Conservation (phyloP, 2,329 filamentous ascomycete genomes). For the Neurospora sp. region DNA sequence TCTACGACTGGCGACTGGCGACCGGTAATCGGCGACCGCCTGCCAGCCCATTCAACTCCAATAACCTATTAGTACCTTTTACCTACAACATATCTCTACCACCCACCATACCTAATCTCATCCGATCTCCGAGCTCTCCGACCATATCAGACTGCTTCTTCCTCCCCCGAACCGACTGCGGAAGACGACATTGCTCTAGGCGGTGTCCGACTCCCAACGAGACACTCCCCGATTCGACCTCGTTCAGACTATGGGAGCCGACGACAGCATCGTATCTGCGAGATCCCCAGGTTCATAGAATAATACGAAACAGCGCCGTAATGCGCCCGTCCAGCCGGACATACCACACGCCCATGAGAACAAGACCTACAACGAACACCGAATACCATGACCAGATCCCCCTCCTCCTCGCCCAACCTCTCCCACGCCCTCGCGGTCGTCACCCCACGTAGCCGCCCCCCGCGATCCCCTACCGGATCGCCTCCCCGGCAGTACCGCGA, state of each 20-base stretch:
- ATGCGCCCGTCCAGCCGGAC: not conserved
- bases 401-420: conserved; percentile 24
- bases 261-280: not conserved
- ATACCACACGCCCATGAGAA: not conserved
- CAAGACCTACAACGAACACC: conserved; percentile 6
- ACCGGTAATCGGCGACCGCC: not conserved
- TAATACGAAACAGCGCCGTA: not conserved
- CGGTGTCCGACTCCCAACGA: not conserved
- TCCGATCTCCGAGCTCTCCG: not conserved
- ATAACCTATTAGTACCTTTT: not conserved
- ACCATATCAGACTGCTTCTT: not conserved
- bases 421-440: conserved; percentile 23
- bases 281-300: not conserved
- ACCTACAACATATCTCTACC: not conserved
- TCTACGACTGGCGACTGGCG: not conserved
- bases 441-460: conserved; percentile 25
- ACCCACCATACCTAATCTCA: not conserved
- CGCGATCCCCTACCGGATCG: conserved; percentile 28
- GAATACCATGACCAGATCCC: conserved; percentile 25
- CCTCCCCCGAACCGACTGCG: not conserved
- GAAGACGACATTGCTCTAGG: not conserved
- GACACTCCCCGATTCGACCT: not conserved
- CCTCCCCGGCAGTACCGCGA: conserved; percentile 33
- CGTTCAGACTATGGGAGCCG: not conserved
- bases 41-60: no score